A percentile compares a stretch with the other conserved stretches of the same genome.
phyloP scores from a whole-genome alignment of 768 basidiomycete genomes.

The Collybia mongolica region DNA sequence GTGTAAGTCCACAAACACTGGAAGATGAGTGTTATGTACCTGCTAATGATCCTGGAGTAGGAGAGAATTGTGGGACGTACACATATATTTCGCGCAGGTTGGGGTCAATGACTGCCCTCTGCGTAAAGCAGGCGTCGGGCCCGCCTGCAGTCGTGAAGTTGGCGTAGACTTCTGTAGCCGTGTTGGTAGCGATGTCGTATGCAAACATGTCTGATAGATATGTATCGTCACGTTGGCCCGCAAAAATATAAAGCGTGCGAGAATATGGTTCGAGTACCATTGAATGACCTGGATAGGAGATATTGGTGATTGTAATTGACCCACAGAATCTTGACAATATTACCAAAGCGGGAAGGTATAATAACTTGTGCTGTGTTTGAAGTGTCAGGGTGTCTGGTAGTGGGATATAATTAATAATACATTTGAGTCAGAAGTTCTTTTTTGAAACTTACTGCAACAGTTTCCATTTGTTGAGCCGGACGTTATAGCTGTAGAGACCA shows the following conservation, averaged over 20 bases:
- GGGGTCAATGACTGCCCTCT: constrained; percentile 69
- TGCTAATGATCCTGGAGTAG: not conserved
- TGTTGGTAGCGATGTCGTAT: constrained; percentile 60
- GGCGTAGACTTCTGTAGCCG: constrained; percentile 58
- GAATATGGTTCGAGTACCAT: constrained; percentile 71
- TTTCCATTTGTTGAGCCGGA: constrained; percentile 66
- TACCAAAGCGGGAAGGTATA: constrained; percentile 65
- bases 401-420: not conserved
- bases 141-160: constrained; percentile 64
- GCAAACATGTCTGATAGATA: constrained; percentile 78
- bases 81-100: constrained; percentile 68
- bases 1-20: constrained; percentile 65
- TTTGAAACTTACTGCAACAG: constrained; percentile 57
- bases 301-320: not conserved
- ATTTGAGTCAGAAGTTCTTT: not conserved
- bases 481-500: constrained; percentile 72
- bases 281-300: constrained; percentile 56
- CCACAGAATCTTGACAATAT: constrained; percentile 8
- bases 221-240: constrained; percentile 65
- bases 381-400: constrained; percentile 22
- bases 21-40: not conserved
- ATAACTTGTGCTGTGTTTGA: constrained; percentile 30
- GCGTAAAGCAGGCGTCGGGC: constrained; percentile 72
- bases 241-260: constrained; percentile 68
- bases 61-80: constrained; percentile 36